Conservation (phyloP, 2,329 filamentous ascomycete genomes). For the Xylariomycetidae sp. region DNA sequence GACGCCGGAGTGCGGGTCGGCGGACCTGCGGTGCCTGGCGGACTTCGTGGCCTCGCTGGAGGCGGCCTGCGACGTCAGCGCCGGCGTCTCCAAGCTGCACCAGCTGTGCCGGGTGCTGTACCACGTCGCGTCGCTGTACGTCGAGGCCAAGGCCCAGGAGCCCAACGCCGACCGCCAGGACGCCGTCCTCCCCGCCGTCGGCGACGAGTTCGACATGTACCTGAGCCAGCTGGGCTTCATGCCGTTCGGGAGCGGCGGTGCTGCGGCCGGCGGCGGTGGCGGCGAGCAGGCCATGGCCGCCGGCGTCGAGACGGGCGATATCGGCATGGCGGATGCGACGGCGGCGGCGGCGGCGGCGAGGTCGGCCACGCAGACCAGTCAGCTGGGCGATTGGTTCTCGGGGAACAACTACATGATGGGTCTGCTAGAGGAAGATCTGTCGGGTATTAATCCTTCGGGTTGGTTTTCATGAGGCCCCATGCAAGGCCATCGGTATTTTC, state of each 20-base stretch:
- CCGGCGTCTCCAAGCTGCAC: slow-evolving; percentile 48
- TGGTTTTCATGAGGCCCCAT: slow-evolving; percentile 16
- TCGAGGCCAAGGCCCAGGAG: slow-evolving; percentile 44
- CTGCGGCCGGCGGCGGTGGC: slow-evolving; percentile 1
- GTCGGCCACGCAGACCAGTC: slow-evolving; percentile 20
- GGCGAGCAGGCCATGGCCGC: too few species aligned
- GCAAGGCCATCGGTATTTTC: not conserved
- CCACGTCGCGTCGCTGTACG: slow-evolving; percentile 51
- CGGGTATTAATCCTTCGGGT: slow-evolving; percentile 21
- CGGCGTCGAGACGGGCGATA: too few species aligned
- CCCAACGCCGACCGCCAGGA: slow-evolving; percentile 8
- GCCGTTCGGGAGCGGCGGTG: slow-evolving; percentile 14
- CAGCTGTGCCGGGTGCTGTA: slow-evolving; percentile 53
- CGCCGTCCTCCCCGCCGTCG: slow-evolving; percentile 17
- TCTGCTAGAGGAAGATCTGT: slow-evolving; percentile 27
- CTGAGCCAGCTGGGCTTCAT: slow-evolving; percentile 28
- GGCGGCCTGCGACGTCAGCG: slow-evolving; percentile 36
- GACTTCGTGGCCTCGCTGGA: slow-evolving; percentile 46
- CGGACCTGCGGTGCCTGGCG: slow-evolving; percentile 41
- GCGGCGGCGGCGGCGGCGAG: slow-evolving; percentile 7
- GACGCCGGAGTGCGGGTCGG: slow-evolving; percentile 32
- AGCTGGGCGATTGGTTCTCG: slow-evolving; percentile 30
- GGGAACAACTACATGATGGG: slow-evolving; percentile 28
- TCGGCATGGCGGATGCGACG: too few species aligned
- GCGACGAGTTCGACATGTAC: slow-evolving; percentile 28